A percentile compares a stretch with the other conserved stretches of the same genome.
Evolutionary conservation across 495 filamentous ascomycete genomes (phyloP).

Genomic region (Aspergillus sclerotioniger): DNA sequence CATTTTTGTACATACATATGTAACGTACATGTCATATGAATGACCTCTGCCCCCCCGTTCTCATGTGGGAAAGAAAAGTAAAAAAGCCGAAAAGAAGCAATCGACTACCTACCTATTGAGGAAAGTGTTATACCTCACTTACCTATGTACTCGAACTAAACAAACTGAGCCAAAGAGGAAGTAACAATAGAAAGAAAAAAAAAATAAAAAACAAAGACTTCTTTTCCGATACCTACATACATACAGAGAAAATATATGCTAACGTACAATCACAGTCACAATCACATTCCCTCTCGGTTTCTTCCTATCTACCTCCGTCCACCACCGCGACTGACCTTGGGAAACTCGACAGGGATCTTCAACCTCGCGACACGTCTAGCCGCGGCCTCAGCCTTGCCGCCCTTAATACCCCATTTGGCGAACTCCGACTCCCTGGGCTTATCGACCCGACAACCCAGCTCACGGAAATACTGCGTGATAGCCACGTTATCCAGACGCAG

Average conservation of each 20-base stretch:
- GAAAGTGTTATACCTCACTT: too few relatives aligned
- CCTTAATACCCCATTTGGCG: slow-evolving; percentile 42
- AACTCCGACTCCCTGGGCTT: slow-evolving; percentile 44
- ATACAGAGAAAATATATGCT: not conserved
- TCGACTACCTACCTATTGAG: too few relatives aligned
- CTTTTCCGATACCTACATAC: too few relatives aligned
- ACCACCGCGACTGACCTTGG: slow-evolving; percentile 54
- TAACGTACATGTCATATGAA: too few relatives aligned
- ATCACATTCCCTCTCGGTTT: not conserved
- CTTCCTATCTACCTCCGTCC: slow-evolving; percentile 8
- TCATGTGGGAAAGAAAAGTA: too few relatives aligned
- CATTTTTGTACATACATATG: too few relatives aligned
- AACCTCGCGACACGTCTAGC: slow-evolving; percentile 66
- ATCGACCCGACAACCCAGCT: slow-evolving; percentile 68
- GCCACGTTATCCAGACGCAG: slow-evolving; percentile 68
- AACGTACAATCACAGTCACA: not conserved
- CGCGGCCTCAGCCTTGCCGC: slow-evolving; percentile 59
- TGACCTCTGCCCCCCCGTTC: too few relatives aligned
- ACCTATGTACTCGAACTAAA: too few relatives aligned
- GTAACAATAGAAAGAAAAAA: too few relatives aligned
- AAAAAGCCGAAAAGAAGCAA: too few relatives aligned
- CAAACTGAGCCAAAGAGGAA: too few relatives aligned
- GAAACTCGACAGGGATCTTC: slow-evolving; percentile 79
- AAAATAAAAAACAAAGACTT: too few relatives aligned
- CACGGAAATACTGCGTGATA: slow-evolving; percentile 64